Evolutionary conservation across 2,329 filamentous ascomycete species (phyloP), one percentile per base, ranked within the genome.

Genomic region (Ceratocystis lukuohia): DNA sequence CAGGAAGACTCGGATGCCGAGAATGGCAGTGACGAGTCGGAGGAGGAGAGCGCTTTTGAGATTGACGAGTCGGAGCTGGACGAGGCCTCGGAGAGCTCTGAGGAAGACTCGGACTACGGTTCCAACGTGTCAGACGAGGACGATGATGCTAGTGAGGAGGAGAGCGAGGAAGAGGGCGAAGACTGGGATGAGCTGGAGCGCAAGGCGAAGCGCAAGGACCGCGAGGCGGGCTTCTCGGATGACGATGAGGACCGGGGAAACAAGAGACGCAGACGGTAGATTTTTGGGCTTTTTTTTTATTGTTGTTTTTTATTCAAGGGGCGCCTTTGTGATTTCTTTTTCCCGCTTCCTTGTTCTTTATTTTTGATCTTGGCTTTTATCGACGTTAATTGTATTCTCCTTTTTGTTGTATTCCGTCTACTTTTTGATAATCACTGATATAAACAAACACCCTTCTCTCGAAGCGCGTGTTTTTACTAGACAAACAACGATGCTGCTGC

Each of bases 111-210:
- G 22, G 92, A 97, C 69, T 97, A 94, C 73, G 92, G 96, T 72
- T 93, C 93, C 73, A 92, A 96, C 72, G 89, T 88, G 1, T 88
- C 84, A 25, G 89, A 87, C 1, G 89, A 93, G 69, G 93, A 91
- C 37, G 91, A 93, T 12, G 89, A 90, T 66, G 74, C 73, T 10
- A 75, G 76, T 44, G 75, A 77, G 41, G 85, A 82, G 62, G 88
- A 88, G 20, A 75, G 76, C 66, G 84, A 83, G 56, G 89, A 88
- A 57, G 89, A 86, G 70, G 88, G 88, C 62, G 88, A 96, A 74
- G 90, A 95, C 73, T 96, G 93, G 93, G 92, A 97, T 74, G 91
- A 95, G 76, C 75, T 96, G 68, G 93, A 96, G 79, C 87, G 87
- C 76, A 96, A 96, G 80, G 92, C 88, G 2, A 90, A 87, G 78